Evolutionary conservation across 345 rosid species (phyloP), one percentile per base, ranked within the genome.

Genomic region (Eucalyptus tenuipes): DNA sequence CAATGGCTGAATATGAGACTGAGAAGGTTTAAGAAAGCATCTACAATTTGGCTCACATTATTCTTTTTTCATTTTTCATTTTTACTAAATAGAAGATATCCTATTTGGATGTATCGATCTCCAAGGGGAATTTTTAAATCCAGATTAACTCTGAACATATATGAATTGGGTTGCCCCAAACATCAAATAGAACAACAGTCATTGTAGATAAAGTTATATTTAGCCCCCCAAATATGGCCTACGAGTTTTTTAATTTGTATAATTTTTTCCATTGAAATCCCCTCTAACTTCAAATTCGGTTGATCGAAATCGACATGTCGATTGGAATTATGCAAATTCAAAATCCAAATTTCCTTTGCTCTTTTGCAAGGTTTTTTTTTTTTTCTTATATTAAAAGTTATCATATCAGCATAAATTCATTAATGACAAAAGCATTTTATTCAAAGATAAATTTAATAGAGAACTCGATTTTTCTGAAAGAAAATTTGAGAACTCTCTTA

Each of bases 51-150:
- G 68, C 33, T 29, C 31, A 1, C 4, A 59, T 59, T 13, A 59
- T 52, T 52, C 5, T 3, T 3, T 20, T 52, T 0, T 20, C 0
- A 3, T 52, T 52, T 49, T 8, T 52, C 0, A 3, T 20, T 52
- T 8, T 52, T 52, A 52, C 25, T 20, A 52, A 20, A 52, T 52
- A 52, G 57, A 10, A 8, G 10, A 52, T 52, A 52, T 52, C 57
- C 57, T 52, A 20, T 52, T 52, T 20, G 25, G 57, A 52, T 20
- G 57, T 8, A 52, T 52, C 57, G 25, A 52, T 52, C 57, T 52
- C 10, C 57, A 52, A 52, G 25, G 10, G 57, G 25, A 52, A 52
- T 52, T 52, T 52, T 52, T 52, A 52, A 7, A 52, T 52, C 57
- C 57, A 52, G 55, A 52, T 52, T 52, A 7, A 52, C 57, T 52